phyloP scores from a whole-genome alignment of 2,329 filamentous ascomycete species.

The Alternaria arborescens region DNA sequence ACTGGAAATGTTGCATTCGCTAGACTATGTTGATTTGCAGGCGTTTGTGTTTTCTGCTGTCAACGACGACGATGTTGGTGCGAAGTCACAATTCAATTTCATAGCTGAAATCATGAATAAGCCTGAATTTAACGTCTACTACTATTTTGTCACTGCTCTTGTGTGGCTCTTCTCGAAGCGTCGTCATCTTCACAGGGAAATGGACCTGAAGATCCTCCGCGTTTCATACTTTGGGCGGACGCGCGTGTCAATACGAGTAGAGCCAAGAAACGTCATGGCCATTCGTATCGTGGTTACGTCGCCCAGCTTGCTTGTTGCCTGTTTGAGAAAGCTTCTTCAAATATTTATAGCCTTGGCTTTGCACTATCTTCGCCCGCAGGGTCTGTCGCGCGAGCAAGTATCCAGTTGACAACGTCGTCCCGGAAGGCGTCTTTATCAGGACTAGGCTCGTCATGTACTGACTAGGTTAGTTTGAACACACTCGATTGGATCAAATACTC shows the following conservation, averaged over 20 bases:
- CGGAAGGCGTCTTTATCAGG: constrained; percentile 46
- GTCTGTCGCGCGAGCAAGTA: constrained; percentile 44
- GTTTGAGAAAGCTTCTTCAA: constrained; percentile 11
- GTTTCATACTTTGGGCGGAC: constrained; percentile 18
- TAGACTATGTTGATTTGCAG: neutral
- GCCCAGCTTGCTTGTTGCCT: constrained; percentile 15
- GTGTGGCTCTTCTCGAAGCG: neutral
- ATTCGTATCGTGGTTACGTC: constrained; percentile 14
- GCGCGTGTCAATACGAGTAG: constrained; percentile 13
- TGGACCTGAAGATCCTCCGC: constrained; percentile 8
- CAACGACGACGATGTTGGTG: neutral
- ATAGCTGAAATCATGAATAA: neutral
- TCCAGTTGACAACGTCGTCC: constrained; percentile 49
- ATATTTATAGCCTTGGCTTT: constrained; percentile 46
- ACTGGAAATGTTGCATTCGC: neutral
- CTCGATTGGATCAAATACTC: constrained; percentile 30
- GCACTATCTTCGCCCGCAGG: constrained; percentile 39
- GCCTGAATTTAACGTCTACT: neutral
- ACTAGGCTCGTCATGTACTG: constrained; percentile 51
- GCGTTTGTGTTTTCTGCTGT: neutral
- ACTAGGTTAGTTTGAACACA: constrained; percentile 20
- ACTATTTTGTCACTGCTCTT: neutral
- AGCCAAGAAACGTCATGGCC: constrained; percentile 2
- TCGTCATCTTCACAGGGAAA: constrained; percentile 16
- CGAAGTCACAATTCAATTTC: neutral